These are phyloP conservation scores for Hydnum rufescens DNA, from an alignment of 768 basidiomycete genomes.

Conservation along the genomic window DNA sequence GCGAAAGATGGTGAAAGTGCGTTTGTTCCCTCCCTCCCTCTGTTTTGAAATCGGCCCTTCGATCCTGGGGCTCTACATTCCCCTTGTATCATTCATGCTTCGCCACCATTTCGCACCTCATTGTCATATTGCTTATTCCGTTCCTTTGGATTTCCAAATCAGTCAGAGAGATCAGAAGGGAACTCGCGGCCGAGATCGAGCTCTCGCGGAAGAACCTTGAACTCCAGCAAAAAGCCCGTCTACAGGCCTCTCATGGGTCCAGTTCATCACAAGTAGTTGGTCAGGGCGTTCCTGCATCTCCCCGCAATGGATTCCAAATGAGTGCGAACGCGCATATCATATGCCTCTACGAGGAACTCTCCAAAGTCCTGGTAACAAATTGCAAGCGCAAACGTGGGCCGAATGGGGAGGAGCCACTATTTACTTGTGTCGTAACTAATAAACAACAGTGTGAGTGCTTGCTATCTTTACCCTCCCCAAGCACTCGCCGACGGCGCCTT, in stretches of 20 bases:
- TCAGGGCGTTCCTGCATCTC: no score
- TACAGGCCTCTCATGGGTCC: background rate
- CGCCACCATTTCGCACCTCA: no score
- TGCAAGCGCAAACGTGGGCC: slow-evolving; percentile 30
- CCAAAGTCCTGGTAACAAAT: slow-evolving; percentile 50
- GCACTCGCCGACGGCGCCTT: no score
- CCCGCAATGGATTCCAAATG: slow-evolving; percentile 16
- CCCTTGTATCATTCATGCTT: background rate
- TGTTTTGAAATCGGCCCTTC: no score
- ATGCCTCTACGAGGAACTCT: slow-evolving; percentile 69
- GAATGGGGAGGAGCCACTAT: background rate
- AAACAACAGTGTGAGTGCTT: no score
- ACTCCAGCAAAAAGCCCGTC: slow-evolving; percentile 8
- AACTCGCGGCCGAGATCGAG: slow-evolving; percentile 47
- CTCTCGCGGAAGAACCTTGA: slow-evolving; percentile 30
- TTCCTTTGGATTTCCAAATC: no score
- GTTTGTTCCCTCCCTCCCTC: no score
- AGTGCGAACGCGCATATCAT: slow-evolving; percentile 41
- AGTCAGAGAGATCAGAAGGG: no score
- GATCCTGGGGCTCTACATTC: background rate
- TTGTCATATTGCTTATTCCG: slow-evolving; percentile 35
- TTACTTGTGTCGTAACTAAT: slow-evolving; percentile 17
- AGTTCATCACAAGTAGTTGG: no score
- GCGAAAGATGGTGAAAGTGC: slow-evolving; percentile 28
- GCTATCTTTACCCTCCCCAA: no score